Conservation (phyloP, 2,329 filamentous ascomycete genomes). For the Raffaelea ambrosiae region DNA sequence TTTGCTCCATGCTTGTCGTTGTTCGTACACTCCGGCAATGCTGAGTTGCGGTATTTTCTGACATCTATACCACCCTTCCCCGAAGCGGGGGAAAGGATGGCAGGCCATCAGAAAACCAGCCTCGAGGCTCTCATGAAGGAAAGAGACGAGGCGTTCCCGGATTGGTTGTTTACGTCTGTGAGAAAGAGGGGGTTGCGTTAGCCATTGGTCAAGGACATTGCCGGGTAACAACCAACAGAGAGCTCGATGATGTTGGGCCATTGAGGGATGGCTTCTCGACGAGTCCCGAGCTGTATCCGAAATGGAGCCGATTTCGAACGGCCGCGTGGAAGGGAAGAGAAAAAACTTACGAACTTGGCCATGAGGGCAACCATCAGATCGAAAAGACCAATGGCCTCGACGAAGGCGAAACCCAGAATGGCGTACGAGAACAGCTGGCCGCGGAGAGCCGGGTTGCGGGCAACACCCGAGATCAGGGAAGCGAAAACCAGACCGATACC, state of each 20-base stretch:
- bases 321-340: background rate
- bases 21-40: slow-evolving; percentile 8
- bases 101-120: slow-evolving; percentile 6
- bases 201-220: background rate
- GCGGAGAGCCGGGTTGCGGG: slow-evolving; percentile 89
- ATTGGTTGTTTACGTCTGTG: slow-evolving; percentile 12
- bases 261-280: no score
- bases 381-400: slow-evolving; percentile 53
- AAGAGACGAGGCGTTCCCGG: slow-evolving; percentile 6
- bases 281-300: no score
- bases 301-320: no score
- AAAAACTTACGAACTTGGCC: slow-evolving; percentile 73
- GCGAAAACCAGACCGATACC: slow-evolving; percentile 94
- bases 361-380: slow-evolving; percentile 79
- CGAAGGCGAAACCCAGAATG: slow-evolving; percentile 56
- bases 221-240: no score
- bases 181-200: background rate
- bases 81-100: slow-evolving; percentile 3
- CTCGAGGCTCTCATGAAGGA: slow-evolving; percentile 10
- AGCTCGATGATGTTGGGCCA: no score
- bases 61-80: background rate
- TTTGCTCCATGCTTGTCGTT: slow-evolving; percentile 3
- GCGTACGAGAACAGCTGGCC: slow-evolving; percentile 76
- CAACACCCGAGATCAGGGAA: slow-evolving; percentile 78
- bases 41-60: slow-evolving; percentile 4